A percentile compares a stretch with the other conserved stretches of the same genome.
Evolutionary conservation across 176 grass and related monocot species (phyloP).

Genomic region (Eragrostis curvula): DNA sequence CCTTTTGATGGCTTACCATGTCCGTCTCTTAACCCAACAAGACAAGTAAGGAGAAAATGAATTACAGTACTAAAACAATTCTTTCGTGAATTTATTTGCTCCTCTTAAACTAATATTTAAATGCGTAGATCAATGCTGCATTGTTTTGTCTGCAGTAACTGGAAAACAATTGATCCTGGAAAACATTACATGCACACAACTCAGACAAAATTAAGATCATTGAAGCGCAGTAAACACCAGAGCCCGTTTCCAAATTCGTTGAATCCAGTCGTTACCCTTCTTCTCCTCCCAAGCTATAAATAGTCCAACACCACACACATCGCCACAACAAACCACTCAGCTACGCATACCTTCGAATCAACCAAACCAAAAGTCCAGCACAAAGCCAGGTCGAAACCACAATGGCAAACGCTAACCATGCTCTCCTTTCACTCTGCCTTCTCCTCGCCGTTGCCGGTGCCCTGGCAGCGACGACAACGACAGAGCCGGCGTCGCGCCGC

Average conservation of each 20-base stretch:
- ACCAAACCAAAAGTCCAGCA: neutral
- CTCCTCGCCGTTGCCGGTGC: neutral
- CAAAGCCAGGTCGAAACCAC: neutral
- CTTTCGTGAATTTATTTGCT: neutral
- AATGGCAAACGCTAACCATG: neutral
- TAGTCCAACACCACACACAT: neutral
- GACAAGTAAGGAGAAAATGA: neutral
- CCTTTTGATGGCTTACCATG: neutral
- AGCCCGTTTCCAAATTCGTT: neutral
- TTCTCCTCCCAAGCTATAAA: neutral
- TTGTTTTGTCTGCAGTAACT: neutral
- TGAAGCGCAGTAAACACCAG: neutral
- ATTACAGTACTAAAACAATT: neutral
- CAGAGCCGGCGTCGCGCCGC: neutral
- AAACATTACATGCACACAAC: neutral
- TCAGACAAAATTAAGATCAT: neutral
- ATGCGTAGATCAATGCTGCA: neutral
- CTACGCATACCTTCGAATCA: neutral
- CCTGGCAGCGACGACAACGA: neutral
- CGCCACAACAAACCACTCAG: neutral
- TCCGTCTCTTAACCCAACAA: neutral
- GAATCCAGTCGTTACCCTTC: neutral
- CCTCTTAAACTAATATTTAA: neutral
- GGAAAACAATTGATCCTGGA: neutral
- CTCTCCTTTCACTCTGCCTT: constrained; percentile 7